Evolutionary conservation across 73 alveolate genomes (phyloP).

Genomic region (Paramecium pentaurelia): DNA sequence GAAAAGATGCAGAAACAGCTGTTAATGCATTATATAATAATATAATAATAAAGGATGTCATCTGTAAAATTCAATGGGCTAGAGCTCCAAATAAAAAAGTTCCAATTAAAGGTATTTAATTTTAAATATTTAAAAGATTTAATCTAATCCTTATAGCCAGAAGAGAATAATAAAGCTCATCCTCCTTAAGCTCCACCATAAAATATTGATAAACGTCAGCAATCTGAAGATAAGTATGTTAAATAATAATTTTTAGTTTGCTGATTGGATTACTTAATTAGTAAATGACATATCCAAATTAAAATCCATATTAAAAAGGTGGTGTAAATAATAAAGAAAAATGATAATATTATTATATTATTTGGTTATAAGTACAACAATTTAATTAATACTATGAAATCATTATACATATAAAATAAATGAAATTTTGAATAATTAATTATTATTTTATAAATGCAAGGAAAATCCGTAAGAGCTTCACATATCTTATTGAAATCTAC

Average conservation of each 20-base stretch:
- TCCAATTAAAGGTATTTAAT: background rate
- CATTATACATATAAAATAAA: background rate
- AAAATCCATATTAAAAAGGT: slow-evolving; percentile 47
- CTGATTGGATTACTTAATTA: background rate
- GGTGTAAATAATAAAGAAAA: slow-evolving; percentile 6
- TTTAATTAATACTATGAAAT: background rate
- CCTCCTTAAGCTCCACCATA: slow-evolving; percentile 33
- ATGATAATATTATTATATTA: background rate
- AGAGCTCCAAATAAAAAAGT: slow-evolving; percentile 51
- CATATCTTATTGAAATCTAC: slow-evolving; percentile 15
- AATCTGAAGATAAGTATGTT: background rate
- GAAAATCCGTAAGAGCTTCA: background rate
- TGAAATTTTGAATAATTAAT: background rate
- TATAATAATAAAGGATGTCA: slow-evolving; percentile 23
- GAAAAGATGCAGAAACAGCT: slow-evolving; percentile 62
- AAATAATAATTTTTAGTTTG: background rate
- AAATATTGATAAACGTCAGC: background rate
- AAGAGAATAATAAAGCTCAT: background rate
- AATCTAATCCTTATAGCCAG: background rate
- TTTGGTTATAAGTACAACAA: background rate
- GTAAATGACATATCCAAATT: background rate
- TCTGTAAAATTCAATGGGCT: slow-evolving; percentile 53
- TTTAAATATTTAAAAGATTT: background rate
- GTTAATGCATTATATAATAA: slow-evolving; percentile 41
- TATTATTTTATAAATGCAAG: background rate